Conservation (phyloP, 768 basidiomycete species). For the Suillus hirtellus region DNA sequence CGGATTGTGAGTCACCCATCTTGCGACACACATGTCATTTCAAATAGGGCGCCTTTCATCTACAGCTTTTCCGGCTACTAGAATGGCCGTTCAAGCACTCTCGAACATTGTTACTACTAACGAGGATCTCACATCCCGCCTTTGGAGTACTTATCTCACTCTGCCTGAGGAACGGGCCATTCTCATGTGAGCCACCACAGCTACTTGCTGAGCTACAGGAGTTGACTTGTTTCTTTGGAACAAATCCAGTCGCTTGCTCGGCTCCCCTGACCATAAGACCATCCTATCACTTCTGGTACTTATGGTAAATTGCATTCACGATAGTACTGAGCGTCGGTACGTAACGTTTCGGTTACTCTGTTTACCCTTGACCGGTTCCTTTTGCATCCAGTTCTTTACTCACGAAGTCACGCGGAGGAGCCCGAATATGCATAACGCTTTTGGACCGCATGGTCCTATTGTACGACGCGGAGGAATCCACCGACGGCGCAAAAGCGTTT, state of each 20-base stretch:
- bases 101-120: slow-evolving; percentile 85
- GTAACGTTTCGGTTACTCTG: slow-evolving; percentile 24
- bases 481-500: slow-evolving; percentile 67
- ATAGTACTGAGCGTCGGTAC: slow-evolving; percentile 56
- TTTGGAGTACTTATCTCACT: slow-evolving; percentile 67
- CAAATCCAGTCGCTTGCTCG: slow-evolving; percentile 53
- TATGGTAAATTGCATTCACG: slow-evolving; percentile 69
- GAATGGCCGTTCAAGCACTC: slow-evolving; percentile 73
- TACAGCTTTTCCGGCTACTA: slow-evolving; percentile 61
- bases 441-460: slow-evolving; percentile 72
- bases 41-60: background rate
- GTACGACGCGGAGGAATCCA: slow-evolving; percentile 66
- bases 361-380: background rate
- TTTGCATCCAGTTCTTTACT: slow-evolving; percentile 37
- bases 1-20: slow-evolving; percentile 45
- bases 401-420: slow-evolving; percentile 52
- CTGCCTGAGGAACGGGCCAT: slow-evolving; percentile 74
- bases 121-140: slow-evolving; percentile 48
- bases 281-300: slow-evolving; percentile 66
- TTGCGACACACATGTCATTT: background rate
- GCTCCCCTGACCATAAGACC: slow-evolving; percentile 63
- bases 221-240: slow-evolving; percentile 8
- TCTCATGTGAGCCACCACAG: slow-evolving; percentile 57
- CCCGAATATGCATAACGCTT: slow-evolving; percentile 64
- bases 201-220: slow-evolving; percentile 6